These are phyloP conservation scores for Coniochaeta ligniaria DNA, from an alignment of 2,329 filamentous ascomycete species.

Conservation along the genomic window DNA sequence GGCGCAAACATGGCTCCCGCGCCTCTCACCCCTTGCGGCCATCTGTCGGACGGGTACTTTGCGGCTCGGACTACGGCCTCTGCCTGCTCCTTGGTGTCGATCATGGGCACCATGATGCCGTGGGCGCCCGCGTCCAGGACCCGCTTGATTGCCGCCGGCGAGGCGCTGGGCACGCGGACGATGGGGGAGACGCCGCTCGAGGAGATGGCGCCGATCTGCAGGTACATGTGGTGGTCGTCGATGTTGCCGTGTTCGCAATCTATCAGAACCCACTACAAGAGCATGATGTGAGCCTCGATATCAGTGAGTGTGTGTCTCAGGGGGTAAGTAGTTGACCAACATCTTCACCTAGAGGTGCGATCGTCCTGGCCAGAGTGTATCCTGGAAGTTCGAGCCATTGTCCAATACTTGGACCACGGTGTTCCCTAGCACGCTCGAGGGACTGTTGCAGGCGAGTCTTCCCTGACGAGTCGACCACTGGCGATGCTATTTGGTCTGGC, in stretches of 20 bases:
- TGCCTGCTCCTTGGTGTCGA: conserved; percentile 18
- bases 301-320: neutral
- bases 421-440: conserved; percentile 18
- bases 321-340: conserved; percentile 5
- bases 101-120: conserved; percentile 23
- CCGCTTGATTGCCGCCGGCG: conserved; percentile 23
- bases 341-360: conserved; percentile 20
- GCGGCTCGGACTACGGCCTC: conserved; percentile 15
- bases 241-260: conserved; percentile 18
- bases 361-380: conserved; percentile 20
- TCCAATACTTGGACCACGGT: conserved; percentile 20
- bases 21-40: conserved; percentile 17
- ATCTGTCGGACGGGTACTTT: conserved; percentile 18
- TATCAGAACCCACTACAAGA: conserved; percentile 10
- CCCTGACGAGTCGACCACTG: conserved; percentile 18
- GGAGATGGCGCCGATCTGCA: conserved; percentile 13
- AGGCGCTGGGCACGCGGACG: conserved; percentile 12
- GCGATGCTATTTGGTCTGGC: conserved; percentile 9
- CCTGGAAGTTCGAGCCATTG: conserved; percentile 24
- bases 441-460: conserved; percentile 20
- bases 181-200: conserved; percentile 13
- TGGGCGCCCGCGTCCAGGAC: conserved; percentile 22
- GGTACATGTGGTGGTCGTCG: conserved; percentile 15
- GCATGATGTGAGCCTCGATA: neutral
- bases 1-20: conserved; percentile 22